Evolutionary conservation across 148 eudicot species (phyloP).

Genomic region (Drosera capensis): DNA sequence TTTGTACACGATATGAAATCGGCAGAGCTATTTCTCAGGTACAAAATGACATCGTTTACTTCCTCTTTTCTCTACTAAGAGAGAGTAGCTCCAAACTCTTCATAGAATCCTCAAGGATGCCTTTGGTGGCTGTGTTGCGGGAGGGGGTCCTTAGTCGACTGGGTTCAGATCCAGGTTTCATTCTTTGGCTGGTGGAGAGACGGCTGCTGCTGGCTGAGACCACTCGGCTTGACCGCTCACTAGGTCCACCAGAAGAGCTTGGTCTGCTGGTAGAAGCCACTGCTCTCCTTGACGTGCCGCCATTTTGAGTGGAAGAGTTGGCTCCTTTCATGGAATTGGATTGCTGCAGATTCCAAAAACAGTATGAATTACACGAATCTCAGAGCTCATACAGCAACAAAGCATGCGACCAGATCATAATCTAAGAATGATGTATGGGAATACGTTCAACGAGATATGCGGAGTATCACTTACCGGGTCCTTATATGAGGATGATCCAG

Average conservation of each 20-base stretch:
- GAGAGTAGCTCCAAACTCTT: too few species aligned
- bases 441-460: neutral
- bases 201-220: conserved; percentile 16
- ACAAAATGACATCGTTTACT: too few species aligned
- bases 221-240: conserved; percentile 17
- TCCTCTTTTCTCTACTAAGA: too few species aligned
- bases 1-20: too few species aligned
- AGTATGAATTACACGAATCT: neutral
- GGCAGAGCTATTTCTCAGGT: too few species aligned
- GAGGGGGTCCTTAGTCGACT: conserved; percentile 22
- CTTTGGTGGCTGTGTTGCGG: conserved; percentile 15
- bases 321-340: conserved; percentile 18
- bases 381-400: neutral
- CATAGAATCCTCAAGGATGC: conserved; percentile 21
- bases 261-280: conserved; percentile 26
- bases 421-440: neutral
- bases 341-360: conserved; percentile 5
- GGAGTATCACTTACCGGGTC: conserved; percentile 14
- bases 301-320: conserved; percentile 13
- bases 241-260: conserved; percentile 23
- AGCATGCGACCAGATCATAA: neutral
- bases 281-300: conserved; percentile 32
- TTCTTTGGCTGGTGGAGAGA: conserved; percentile 15
- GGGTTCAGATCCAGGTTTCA: conserved; percentile 27
- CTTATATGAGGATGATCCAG: conserved; percentile 11